phyloP scores from a whole-genome alignment of 2,329 filamentous ascomycete species.

The Pseudogymnoascus sp. region DNA sequence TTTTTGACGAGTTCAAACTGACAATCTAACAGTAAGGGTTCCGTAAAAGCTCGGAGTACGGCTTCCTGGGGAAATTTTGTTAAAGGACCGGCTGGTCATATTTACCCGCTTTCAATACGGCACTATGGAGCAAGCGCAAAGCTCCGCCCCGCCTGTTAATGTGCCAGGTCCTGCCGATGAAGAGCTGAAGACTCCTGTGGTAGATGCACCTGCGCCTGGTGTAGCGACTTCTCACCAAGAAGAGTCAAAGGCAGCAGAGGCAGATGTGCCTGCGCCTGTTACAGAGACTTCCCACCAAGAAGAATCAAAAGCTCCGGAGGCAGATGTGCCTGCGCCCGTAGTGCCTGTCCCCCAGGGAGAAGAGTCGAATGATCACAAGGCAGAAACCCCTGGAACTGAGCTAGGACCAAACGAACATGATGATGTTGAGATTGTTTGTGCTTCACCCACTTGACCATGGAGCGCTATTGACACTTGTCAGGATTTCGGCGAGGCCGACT shows the following conservation, averaged over 20 bases:
- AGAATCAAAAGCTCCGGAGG: background rate
- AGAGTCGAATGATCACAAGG: background rate
- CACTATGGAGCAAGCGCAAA: background rate
- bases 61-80: background rate
- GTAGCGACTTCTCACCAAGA: too few species aligned
- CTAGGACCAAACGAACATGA: background rate
- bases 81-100: background rate
- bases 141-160: background rate
- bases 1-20: background rate
- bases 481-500: slow-evolving; percentile 8
- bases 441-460: background rate
- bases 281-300: background rate
- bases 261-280: background rate
- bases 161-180: background rate
- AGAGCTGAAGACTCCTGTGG: background rate
- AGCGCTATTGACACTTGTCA: background rate
- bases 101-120: background rate
- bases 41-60: background rate
- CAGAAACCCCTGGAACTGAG: background rate
- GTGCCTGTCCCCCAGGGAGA: background rate
- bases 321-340: background rate
- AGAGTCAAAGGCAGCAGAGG: background rate
- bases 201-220: background rate
- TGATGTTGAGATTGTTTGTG: slow-evolving; percentile 5
- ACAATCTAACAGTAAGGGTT: background rate